phyloP scores from a whole-genome alignment of 2,329 filamentous ascomycete species.

The Fusarium sororula region DNA sequence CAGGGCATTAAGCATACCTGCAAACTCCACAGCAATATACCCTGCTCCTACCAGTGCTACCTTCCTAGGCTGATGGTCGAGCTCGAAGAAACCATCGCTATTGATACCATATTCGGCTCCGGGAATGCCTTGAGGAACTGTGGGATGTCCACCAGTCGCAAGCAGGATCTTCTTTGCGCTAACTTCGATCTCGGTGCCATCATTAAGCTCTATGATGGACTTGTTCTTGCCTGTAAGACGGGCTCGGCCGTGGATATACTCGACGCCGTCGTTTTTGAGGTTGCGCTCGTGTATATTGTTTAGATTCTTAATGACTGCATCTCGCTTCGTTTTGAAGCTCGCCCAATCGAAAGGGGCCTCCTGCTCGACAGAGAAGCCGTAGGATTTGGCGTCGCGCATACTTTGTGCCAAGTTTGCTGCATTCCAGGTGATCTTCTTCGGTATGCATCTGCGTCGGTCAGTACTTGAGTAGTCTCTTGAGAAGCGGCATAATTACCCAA shows the following conservation, averaged over 20 bases:
- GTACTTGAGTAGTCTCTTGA: fast-evolving
- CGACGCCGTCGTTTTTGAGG: neutral
- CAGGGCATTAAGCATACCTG: neutral
- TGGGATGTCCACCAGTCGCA: neutral
- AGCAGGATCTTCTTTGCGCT: neutral
- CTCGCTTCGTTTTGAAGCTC: neutral
- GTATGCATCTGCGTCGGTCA: neutral
- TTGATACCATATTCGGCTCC: neutral
- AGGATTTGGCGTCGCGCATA: neutral
- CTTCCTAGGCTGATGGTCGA: neutral
- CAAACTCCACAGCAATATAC: neutral
- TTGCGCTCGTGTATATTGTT: neutral
- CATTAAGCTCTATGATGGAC: neutral
- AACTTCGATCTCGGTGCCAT: neutral
- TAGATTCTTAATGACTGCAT: fast-evolving
- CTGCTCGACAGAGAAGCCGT: neutral
- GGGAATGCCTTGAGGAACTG: neutral
- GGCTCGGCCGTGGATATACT: neutral
- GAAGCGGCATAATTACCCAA: neutral
- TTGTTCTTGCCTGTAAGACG: neutral
- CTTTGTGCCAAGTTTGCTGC: neutral
- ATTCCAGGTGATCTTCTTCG: neutral
- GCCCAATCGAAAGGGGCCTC: neutral
- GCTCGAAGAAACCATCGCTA: neutral
- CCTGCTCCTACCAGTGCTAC: neutral